phyloP scores from a whole-genome alignment of 192 early-diverging fungal species.

The Coemansia sp. region DNA sequence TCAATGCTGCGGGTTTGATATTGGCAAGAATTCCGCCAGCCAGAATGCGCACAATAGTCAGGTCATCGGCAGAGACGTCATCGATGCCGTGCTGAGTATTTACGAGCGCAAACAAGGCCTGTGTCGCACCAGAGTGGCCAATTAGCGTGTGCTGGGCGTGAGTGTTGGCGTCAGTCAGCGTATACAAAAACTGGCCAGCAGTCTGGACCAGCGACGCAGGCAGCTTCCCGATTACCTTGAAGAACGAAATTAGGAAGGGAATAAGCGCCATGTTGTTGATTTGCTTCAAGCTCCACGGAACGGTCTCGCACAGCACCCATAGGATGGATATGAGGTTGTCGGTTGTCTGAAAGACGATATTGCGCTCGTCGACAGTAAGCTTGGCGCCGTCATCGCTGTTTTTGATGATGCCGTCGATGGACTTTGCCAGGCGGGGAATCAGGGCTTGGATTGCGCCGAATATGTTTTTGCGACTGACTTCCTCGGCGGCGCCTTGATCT shows the following conservation, averaged over 20 bases:
- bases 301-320: slow-evolving; percentile 65
- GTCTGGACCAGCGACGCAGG: slow-evolving; percentile 45
- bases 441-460: slow-evolving; percentile 35
- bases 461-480: slow-evolving; percentile 49
- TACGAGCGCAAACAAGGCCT: slow-evolving; percentile 57
- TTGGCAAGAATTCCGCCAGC: slow-evolving; percentile 65
- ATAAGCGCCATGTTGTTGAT: slow-evolving; percentile 68
- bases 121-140: slow-evolving; percentile 59
- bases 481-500: slow-evolving; percentile 50
- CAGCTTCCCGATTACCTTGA: slow-evolving; percentile 52
- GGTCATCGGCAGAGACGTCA: slow-evolving; percentile 47
- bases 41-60: slow-evolving; percentile 67
- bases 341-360: slow-evolving; percentile 52
- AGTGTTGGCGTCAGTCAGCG: slow-evolving; percentile 78
- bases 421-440: slow-evolving; percentile 45
- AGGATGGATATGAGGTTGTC: slow-evolving; percentile 52
- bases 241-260: slow-evolving; percentile 71
- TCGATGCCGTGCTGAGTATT: slow-evolving; percentile 17
- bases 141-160: slow-evolving; percentile 61
- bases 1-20: slow-evolving; percentile 34
- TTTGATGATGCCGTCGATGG: slow-evolving; percentile 50
- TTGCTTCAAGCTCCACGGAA: slow-evolving; percentile 64
- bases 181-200: slow-evolving; percentile 77
- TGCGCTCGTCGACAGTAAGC: slow-evolving; percentile 44
- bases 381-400: slow-evolving; percentile 31